phyloP scores from a whole-genome alignment of 2,329 filamentous ascomycete genomes.

The Sarocladiaceae sp. region DNA sequence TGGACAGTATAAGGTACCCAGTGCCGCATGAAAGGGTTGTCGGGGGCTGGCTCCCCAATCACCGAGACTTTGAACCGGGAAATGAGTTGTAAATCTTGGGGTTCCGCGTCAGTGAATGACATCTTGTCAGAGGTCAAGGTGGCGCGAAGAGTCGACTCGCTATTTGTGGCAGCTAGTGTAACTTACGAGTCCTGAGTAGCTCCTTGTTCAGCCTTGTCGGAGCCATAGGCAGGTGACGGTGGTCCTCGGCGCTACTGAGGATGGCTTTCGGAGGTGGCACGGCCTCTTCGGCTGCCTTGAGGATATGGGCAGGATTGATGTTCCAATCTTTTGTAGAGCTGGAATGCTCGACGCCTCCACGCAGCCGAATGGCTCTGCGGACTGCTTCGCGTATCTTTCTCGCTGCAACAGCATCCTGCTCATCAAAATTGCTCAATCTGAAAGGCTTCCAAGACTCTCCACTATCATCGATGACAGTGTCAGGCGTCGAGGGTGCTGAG shows the following conservation, averaged over 20 bases:
- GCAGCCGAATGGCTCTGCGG: background rate
- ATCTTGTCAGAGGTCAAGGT: background rate
- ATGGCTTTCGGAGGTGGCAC: constrained; percentile 9
- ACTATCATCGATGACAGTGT: background rate
- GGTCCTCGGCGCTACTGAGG: constrained; percentile 20
- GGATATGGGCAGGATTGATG: background rate
- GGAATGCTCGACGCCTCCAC: too few species aligned
- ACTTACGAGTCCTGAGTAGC: constrained; percentile 41
- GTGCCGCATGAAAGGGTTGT: constrained; percentile 38
- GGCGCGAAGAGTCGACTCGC: background rate
- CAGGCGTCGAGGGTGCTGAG: background rate
- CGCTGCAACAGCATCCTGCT: background rate
- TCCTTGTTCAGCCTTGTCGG: constrained; percentile 38
- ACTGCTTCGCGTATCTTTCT: background rate
- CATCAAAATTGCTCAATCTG: background rate
- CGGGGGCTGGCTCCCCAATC: constrained; percentile 38
- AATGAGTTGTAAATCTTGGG: constrained; percentile 40
- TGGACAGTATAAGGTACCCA: constrained; percentile 43
- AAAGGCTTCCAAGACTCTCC: background rate
- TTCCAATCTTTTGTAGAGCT: background rate
- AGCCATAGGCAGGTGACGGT: constrained; percentile 34
- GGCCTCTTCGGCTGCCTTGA: background rate
- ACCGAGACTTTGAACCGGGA: constrained; percentile 45
- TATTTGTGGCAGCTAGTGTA: too few species aligned
- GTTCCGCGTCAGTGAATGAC: background rate